Conservation (phyloP, 2,329 filamentous ascomycete genomes). For the Stagonosporopsis cucurbitacearum region DNA sequence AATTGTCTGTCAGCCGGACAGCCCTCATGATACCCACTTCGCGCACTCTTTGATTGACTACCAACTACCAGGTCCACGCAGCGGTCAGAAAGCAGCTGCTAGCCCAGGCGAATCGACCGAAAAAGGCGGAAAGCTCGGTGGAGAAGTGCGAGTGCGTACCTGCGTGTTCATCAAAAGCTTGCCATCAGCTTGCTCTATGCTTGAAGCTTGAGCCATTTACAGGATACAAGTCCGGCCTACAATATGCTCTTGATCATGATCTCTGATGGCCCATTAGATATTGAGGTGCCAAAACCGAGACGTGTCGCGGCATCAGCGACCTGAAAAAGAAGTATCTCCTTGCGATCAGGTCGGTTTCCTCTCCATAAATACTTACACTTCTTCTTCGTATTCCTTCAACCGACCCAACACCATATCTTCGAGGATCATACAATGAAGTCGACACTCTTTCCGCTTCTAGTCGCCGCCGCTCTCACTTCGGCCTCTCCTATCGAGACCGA, state of each 20-base stretch:
- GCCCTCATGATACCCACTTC: conserved; percentile 2
- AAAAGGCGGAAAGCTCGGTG: conserved; percentile 1
- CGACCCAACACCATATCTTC: not conserved
- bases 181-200: not conserved
- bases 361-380: too few species aligned
- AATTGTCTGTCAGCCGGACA: not conserved
- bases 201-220: not conserved
- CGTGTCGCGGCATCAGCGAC: not conserved
- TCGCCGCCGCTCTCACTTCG: not conserved
- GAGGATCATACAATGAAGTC: conserved; percentile 7
- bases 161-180: not conserved
- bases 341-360: not conserved
- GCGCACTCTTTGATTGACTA: conserved; percentile 1
- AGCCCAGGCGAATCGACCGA: not conserved
- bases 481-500: conserved; percentile 4
- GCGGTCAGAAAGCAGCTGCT: not conserved
- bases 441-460: conserved; percentile 3
- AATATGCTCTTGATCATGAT: not conserved
- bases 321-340: not conserved
- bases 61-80: conserved; percentile 6
- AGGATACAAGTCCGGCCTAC: not conserved
- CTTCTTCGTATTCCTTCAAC: not conserved
- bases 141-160: not conserved
- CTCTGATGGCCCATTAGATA: not conserved
- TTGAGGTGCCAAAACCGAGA: not conserved